These are phyloP conservation scores for Saprolegnia parasitica DNA, from an alignment of 352 stramenopile genomes.

Conservation along the genomic window DNA sequence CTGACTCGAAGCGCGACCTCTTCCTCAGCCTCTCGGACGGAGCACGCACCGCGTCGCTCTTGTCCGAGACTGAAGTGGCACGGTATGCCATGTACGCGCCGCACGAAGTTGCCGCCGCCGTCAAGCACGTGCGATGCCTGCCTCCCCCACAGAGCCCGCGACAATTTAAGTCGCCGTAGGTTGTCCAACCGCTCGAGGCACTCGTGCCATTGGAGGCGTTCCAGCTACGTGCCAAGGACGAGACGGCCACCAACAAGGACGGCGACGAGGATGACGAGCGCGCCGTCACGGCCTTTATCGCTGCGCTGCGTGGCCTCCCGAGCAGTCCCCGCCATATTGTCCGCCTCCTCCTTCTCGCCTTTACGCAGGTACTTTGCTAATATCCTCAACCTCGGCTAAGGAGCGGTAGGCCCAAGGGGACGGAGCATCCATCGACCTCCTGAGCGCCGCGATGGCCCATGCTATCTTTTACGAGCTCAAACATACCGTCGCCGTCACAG, in stretches of 20 bases:
- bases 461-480: constrained; percentile 25
- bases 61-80: background rate
- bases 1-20: constrained; percentile 3
- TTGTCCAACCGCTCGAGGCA: background rate
- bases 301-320: background rate
- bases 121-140: constrained; percentile 1
- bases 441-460: constrained; percentile 2
- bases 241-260: too few species aligned
- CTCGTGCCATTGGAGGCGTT: background rate
- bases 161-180: background rate
- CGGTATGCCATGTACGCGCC: background rate
- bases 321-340: background rate
- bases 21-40: constrained; percentile 9
- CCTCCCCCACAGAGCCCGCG: background rate
- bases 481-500: background rate
- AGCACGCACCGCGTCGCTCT: background rate
- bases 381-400: too few species aligned
- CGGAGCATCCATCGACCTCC: constrained; percentile 15
- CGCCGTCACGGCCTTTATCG: background rate
- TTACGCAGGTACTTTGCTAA: background rate
- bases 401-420: background rate
- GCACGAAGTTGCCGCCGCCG: constrained; percentile 6
- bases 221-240: background rate
- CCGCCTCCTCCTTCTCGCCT: background rate
- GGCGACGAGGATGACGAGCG: background rate